Base-by-base conservation (phyloP, 768 basidiomycete genomes). In the Kwoniella europaea region DNA sequence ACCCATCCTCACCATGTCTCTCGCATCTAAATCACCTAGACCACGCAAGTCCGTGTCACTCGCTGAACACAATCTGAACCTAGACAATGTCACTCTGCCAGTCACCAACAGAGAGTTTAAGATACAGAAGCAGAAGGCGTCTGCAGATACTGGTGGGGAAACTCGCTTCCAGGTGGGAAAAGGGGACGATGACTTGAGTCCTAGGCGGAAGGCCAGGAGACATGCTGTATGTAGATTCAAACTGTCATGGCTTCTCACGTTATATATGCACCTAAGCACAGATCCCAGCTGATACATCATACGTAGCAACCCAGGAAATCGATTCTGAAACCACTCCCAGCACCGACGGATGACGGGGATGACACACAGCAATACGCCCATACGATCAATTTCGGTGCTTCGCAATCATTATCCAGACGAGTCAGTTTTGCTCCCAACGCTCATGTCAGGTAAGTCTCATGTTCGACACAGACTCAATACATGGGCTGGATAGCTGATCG, bases 401-500 rank as follows among this genome's bases (percentile, higher is more conserved):
- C 68, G 53, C 60, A 59, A 59, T 50, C 68, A 13, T 56, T 77
- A 41, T 60, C 71, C 20, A 73, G 81, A 61, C 68, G 80, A 57
- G 82, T 83, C 53, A 81, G 77, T 68, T 83, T 82, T 67, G 81
- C 82, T 0, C 69, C 76, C 1, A 75, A 78, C 50, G 80, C 80
- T 2, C 76, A 80, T 71, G 81, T 83, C 18, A 60, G 82, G 78
- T 75, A 57, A 66, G 27, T 27, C 4, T 27, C 4, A 27, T 27
- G 27, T 27, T 27, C 27, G 27, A 27, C 27, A 27, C 27, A 27
- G 27, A 27, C 27, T 27, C 27, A 3, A 27, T 27, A 27, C 27
- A 27, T 27, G 27, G 27, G 27, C 27, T 27, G 27, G 27, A 27
- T 27, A 27, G 27, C 27, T 27, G 27, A 27, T 27, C 27, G 2